phyloP scores from a whole-genome alignment of 345 rosid species.

The Citrus trifoliata region DNA sequence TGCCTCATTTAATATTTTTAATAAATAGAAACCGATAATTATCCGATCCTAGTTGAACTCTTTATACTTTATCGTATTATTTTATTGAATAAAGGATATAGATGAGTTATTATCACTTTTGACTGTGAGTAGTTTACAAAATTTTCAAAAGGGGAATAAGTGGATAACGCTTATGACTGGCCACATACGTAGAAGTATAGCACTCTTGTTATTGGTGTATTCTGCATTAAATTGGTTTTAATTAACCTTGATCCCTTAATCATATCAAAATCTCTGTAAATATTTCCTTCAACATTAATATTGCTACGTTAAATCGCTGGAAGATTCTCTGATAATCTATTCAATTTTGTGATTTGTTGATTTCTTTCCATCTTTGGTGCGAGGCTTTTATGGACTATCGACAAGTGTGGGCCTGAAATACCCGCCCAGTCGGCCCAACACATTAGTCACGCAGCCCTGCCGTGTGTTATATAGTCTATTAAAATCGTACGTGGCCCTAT shows the following conservation, averaged over 20 bases:
- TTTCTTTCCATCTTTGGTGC: background rate
- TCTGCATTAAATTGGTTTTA: background rate
- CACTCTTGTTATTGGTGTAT: background rate
- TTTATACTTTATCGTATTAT: background rate
- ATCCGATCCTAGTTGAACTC: background rate
- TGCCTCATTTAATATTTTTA: background rate
- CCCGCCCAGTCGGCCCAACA: too few species aligned
- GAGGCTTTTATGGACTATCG: too few species aligned
- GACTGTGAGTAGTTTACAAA: background rate
- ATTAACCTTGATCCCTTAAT: background rate
- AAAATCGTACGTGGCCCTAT: too few species aligned
- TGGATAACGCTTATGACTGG: background rate
- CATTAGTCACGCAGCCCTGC: too few species aligned
- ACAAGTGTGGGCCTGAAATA: too few species aligned
- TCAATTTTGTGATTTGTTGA: background rate
- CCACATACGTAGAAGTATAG: background rate
- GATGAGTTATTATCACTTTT: background rate
- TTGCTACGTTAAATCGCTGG: background rate
- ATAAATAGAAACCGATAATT: background rate
- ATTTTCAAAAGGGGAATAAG: background rate
- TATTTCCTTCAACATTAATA: too few species aligned
- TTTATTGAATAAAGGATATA: background rate
- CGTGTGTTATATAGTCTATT: too few species aligned
- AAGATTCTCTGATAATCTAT: background rate
- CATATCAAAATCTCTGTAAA: too few species aligned